Conservation (phyloP, 2,329 filamentous ascomycete genomes). For the Dothideomycetes sp. region DNA sequence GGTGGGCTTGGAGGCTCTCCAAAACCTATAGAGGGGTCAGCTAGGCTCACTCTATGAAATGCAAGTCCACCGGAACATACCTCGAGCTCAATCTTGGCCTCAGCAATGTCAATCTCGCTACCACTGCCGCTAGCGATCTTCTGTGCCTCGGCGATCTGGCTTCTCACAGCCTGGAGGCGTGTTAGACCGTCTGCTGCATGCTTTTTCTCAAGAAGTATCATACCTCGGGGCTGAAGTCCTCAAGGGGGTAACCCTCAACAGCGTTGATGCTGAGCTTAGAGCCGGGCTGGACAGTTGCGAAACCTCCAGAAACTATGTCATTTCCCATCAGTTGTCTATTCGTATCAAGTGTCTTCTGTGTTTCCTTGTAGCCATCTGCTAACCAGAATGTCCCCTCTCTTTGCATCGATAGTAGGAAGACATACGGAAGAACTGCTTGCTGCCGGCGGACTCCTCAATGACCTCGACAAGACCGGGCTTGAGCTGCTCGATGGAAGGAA, state of each 20-base stretch:
- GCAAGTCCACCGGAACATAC: constrained; percentile 50
- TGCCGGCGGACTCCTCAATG: constrained; percentile 78
- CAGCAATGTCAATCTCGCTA: constrained; percentile 93
- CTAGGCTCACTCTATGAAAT: constrained; percentile 20
- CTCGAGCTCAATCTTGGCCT: constrained; percentile 99
- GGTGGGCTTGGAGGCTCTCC: constrained; percentile 67
- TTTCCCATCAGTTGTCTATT: not conserved
- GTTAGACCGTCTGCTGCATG: constrained; percentile 7
- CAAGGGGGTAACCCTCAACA: constrained; percentile 85
- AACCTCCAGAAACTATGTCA: constrained; percentile 94
- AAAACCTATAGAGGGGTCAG: constrained; percentile 48
- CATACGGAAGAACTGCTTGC: constrained; percentile 98
- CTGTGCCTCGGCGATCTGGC: constrained; percentile 88
- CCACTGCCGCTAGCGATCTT: constrained; percentile 85
- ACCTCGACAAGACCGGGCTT: constrained; percentile 94
- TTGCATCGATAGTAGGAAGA: constrained; percentile 18
- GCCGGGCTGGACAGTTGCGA: constrained; percentile 92
- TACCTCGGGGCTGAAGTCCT: constrained; percentile 88
- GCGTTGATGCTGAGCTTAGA: constrained; percentile 96
- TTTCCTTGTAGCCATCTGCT: constrained; percentile 3
- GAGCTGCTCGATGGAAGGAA: constrained; percentile 96
- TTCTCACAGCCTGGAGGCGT: constrained; percentile 54
- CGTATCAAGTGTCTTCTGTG: constrained; percentile 1
- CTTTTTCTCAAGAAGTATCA: constrained; percentile 11
- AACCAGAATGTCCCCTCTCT: constrained; percentile 2